Percentiles rank a stretch among this genome's conserved stretches.
phyloP scores from a whole-genome alignment of 2,329 filamentous ascomycete genomes.

The Diplodia seriata region DNA sequence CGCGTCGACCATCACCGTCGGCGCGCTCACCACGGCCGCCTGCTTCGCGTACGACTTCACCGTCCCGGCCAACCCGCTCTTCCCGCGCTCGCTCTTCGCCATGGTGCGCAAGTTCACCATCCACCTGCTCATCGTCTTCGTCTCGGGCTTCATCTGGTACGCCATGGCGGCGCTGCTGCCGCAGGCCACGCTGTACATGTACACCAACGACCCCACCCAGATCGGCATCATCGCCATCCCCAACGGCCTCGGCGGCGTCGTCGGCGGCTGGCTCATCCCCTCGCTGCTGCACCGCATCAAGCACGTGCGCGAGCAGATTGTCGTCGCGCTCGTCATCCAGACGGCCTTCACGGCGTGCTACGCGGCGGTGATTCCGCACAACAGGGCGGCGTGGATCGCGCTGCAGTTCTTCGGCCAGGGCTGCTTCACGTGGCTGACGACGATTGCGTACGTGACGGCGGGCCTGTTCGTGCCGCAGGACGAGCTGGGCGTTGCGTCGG shows the following conservation, averaged over 20 bases:
- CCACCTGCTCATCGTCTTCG: constrained; percentile 41
- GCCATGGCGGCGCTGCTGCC: constrained; percentile 38
- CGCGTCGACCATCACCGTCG: constrained; percentile 40
- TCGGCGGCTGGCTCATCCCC: constrained; percentile 36
- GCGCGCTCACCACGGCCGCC: constrained; percentile 36
- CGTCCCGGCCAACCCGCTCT: constrained; percentile 39
- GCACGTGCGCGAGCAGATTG: constrained; percentile 37
- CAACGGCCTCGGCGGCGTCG: constrained; percentile 35
- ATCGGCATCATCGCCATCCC: constrained; percentile 39
- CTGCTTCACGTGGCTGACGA: constrained; percentile 39
- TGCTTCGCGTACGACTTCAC: constrained; percentile 38
- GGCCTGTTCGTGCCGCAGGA: constrained; percentile 38
- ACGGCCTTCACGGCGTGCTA: constrained; percentile 38
- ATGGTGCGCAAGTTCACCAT: constrained; percentile 41
- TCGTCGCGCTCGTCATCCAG: constrained; percentile 38
- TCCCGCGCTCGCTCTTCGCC: constrained; percentile 42
- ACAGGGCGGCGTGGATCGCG: constrained; percentile 37
- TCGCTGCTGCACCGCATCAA: constrained; percentile 37
- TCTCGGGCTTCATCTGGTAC: constrained; percentile 44
- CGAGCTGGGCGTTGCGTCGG: constrained; percentile 37
- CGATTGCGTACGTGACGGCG: constrained; percentile 37
- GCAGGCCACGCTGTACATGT: constrained; percentile 37
- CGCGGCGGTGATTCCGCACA: constrained; percentile 38
- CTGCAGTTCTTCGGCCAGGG: constrained; percentile 38
- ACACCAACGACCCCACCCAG: constrained; percentile 37